Base-by-base conservation (phyloP, 208 protist species). In the Trypanosoma grayi region DNA sequence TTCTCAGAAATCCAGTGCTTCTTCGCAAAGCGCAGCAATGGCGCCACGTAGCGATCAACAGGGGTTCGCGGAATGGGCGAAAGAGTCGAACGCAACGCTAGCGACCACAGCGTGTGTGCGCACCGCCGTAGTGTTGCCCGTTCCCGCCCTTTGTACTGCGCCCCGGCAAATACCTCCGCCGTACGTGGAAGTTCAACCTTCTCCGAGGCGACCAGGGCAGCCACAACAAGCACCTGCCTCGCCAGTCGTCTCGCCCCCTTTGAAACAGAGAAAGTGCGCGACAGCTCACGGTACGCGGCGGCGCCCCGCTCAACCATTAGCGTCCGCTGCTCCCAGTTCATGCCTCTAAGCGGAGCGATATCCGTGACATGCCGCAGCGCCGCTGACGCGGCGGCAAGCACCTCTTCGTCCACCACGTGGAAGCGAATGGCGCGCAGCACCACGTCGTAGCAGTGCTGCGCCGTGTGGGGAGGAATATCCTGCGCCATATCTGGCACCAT, bases 41-140 rank as follows among this genome's bases (percentile, higher is more conserved):
- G 33, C 1, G 24, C 44, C 20, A 88, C 11, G 61, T 77, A 75
- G 45, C 75, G 76, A 52, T 80, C 75, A 0, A 80, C n/a, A 0
- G 66, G 63, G 2, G 51, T 48, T 11, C 52, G 31, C 10, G 59
- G 57, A 39, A 75, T 46, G 0, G 73, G 63, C 22, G 27, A 54
- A 16, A 50, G 18, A 0, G 68, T 28, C n/a, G 63, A 69, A 13
- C 40, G 39, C 52, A 67, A 24, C 20, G 54, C 48, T 4, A 88
- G 24, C 31, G 53, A 28, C 75, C 74, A 88, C 25, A 78, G 54
- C 0, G 47, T 1, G 3, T 55, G 31, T 20, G 63, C 63, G 14
- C 57, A 65, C 0, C 50, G 48, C 20, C 45, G 43, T 36, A 45
- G 33, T 41, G 2, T 20, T 22, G 28, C 22, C 22, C 36, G 22